Evolutionary conservation across 179 eudicot species (phyloP), one percentile per base, ranked within the genome.

Genomic region (Silene coronaria): DNA sequence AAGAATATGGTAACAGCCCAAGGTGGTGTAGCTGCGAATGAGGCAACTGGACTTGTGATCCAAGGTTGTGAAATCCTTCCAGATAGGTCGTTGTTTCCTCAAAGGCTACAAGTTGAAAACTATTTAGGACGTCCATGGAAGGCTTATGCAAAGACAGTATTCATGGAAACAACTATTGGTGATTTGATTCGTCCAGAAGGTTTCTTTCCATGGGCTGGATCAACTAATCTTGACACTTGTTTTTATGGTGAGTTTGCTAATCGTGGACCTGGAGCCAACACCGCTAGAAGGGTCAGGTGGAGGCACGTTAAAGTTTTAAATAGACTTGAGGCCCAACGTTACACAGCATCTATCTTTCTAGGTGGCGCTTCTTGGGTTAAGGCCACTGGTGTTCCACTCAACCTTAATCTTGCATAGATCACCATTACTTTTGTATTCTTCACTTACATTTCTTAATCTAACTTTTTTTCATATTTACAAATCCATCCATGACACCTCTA

Each of bases 91-190:
- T 70, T 77, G 0, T 45, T 28, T 53, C 73, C 83, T 2, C 68
- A 71, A 19, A 71, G 78, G 48, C 17, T 76, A 5, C 53, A 71
- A 60, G 45, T 78, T 7, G 32, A 46, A 11, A 75, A 82, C 45
- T 87, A 78, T 81, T 48, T 87, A 21, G 90, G 90, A 0, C 81
- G 90, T 1, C 88, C 90, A 0, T 87, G 88, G 90, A 76, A 74
- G 27, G 4, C 68, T 1, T 76, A 70, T 23, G 79, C 88, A 0
- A 75, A 59, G 57, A 87, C 90, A 0, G 84, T 85, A 0, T 79
- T 85, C 77, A 81, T 85, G 75, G 85, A 81, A 46, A 75, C 79
- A 1, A 38, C 30, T 1, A 74, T 85, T 36, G 88, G 83, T 3
- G 90, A 85, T 73, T 30, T 87, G 19, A 81, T 87, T 70, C 55